These are phyloP conservation scores for Stephanodiscus minutulus DNA, from an alignment of 108 stramenopile genomes.

Conservation along the genomic window DNA sequence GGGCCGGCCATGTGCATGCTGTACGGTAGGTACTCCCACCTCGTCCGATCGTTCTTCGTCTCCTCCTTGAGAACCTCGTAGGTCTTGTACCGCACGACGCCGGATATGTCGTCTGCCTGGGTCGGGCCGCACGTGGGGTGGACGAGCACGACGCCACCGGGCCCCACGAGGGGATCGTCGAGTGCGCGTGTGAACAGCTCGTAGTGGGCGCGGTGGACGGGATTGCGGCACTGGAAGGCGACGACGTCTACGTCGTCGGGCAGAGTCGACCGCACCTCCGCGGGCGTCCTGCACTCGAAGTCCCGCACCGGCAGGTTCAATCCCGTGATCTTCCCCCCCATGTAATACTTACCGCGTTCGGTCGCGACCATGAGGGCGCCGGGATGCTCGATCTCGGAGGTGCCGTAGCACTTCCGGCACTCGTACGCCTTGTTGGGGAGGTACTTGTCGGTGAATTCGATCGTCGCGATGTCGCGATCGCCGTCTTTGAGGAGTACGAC, in stretches of 20 bases:
- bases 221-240: conserved; percentile 99
- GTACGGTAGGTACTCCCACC: conserved; percentile 99
- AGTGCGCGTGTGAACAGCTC: conserved; percentile 98
- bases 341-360: conserved; percentile 97
- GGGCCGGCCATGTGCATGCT: conserved; percentile 99
- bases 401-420: conserved; percentile 95
- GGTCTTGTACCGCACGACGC: conserved; percentile 94
- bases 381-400: conserved; percentile 96
- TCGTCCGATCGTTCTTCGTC: conserved; percentile 92
- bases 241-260: conserved; percentile 97
- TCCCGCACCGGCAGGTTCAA: conserved; percentile 96
- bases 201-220: conserved; percentile 99
- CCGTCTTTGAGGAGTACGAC: conserved; percentile 95
- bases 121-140: conserved; percentile 99
- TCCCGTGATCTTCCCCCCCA: conserved; percentile 97
- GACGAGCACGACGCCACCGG: conserved; percentile 93
- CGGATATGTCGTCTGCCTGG: conserved; percentile 96
- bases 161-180: conserved; percentile 91
- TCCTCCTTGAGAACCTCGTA: conserved; percentile 97
- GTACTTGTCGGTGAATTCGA: conserved; percentile 95
- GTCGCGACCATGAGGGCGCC: conserved; percentile 98
- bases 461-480: conserved; percentile 90
- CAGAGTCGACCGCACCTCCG: conserved; percentile 91
- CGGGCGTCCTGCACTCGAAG: conserved; percentile 97
- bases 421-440: conserved; percentile 94